These are phyloP conservation scores for Turnera subulata DNA, from an alignment of 345 rosid genomes.

Conservation along the genomic window DNA sequence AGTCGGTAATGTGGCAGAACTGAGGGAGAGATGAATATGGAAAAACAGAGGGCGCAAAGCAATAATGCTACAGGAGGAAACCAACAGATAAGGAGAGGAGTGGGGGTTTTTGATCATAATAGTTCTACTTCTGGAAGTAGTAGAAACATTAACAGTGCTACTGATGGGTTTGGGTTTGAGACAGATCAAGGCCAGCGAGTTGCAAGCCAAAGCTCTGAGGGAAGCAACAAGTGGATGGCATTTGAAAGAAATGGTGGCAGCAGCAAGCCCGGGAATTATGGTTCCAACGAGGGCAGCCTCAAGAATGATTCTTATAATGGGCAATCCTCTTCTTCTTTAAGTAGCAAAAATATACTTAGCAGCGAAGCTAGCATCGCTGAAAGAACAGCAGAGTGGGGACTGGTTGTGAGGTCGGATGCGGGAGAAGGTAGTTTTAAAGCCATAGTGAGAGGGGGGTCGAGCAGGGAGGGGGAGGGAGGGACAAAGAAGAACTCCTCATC, in stretches of 20 bases:
- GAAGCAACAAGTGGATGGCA: constrained; percentile 61
- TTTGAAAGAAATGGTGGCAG: constrained; percentile 28
- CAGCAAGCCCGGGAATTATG: constrained; percentile 7
- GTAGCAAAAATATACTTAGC: constrained; percentile 18
- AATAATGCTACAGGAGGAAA: no score
- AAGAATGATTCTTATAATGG: background rate
- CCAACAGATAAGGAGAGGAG: no score
- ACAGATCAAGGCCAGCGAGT: no score
- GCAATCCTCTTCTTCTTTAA: constrained; percentile 3
- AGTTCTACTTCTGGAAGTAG: no score
- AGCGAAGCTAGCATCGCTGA: constrained; percentile 52
- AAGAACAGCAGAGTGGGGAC: constrained; percentile 91
- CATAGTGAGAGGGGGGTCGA: constrained; percentile 2
- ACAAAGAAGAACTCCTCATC: constrained; percentile 35
- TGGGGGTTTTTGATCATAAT: no score
- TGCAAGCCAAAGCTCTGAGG: no score
- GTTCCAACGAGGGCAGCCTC: background rate
- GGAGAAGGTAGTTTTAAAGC: constrained; percentile 53
- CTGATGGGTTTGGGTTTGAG: no score
- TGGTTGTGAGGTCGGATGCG: constrained; percentile 42
- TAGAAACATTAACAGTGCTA: no score
- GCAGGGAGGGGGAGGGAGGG: constrained; percentile 41
- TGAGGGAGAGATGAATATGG: no score
- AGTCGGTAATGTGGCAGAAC: no score
- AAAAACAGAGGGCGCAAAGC: no score